Evolutionary conservation across 345 rosid species (phyloP), one percentile per base, ranked within the genome.

Genomic region (Schrenkiella parvula): DNA sequence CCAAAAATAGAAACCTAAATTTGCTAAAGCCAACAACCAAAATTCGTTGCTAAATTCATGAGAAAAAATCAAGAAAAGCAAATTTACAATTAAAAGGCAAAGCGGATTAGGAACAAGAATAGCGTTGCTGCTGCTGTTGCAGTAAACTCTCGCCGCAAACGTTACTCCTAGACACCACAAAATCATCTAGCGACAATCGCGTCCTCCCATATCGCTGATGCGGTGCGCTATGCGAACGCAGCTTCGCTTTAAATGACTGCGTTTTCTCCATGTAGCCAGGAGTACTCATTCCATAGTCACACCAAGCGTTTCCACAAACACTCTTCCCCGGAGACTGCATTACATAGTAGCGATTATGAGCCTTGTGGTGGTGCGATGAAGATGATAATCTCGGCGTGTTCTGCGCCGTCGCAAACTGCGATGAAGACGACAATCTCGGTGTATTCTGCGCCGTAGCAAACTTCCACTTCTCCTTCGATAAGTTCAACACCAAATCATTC

Each of bases 211-310:
- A 85, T 18, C 97, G 86, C 44, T 86, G 97, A 70, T 72, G 86
- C 0, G 95, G 97, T 0, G 88, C 86, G 42, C 96, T 91, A 38
- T 72, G 70, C 4, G 90, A 88, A 74, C 96, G 88, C 80, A 65
- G 55, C 31, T 89, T 95, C 0, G 99, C 96, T 47, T 81, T 86
- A 60, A 86, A 95, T 0, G 98, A 91, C 71, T 87, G 78, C 0
- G 99, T 91, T 61, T 79, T 88, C 15, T 88, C 82, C 97, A 95
- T 95, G 78, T 95, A 95, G 51, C 80, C 84, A 3, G 95, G 99
- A 50, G 68, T 32, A 37, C 21, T 55, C 64, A 39, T 72, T 62
- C 74, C 75, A 46, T 80, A 81, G 64, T 79, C 80, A 29, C 74
- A 86, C 26, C 50, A 78, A 64, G 67, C 1, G 3, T 87, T 86